Evolutionary conservation across 805 yeast genomes (phyloP).

Genomic region (Scheffersomyces amazonensis): DNA sequence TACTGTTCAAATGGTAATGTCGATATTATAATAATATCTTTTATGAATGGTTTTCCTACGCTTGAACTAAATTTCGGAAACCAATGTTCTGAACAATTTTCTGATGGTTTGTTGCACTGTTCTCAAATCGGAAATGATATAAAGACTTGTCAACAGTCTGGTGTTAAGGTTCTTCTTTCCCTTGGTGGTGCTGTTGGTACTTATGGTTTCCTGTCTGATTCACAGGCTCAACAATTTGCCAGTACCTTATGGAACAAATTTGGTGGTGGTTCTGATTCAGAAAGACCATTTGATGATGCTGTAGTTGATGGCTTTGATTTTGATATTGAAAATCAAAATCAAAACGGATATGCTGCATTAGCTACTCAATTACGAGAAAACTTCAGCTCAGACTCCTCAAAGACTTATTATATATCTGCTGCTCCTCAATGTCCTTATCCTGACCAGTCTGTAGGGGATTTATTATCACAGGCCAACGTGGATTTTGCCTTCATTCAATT

Average conservation of each 20-base stretch:
- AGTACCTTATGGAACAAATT: constrained; percentile 31
- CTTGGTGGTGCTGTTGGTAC: constrained; percentile 43
- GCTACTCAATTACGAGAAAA: constrained; percentile 23
- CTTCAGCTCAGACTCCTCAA: constrained; percentile 32
- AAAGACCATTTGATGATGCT: constrained; percentile 26
- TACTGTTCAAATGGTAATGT: constrained; percentile 68
- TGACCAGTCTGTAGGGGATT: constrained; percentile 49
- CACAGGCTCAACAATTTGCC: constrained; percentile 55
- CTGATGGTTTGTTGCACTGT: constrained; percentile 40
- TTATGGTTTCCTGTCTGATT: constrained; percentile 52
- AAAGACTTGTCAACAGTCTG: constrained; percentile 64
- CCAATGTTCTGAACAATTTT: constrained; percentile 18
- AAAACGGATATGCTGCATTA: constrained; percentile 22
- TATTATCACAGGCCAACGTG: constrained; percentile 49
- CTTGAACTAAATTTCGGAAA: constrained; percentile 15
- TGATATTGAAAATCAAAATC: constrained; percentile 25
- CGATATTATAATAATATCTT: constrained; percentile 68
- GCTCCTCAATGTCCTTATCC: constrained; percentile 94
- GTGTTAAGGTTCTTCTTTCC: constrained; percentile 72
- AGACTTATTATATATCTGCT: constrained; percentile 72
- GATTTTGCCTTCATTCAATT: constrained; percentile 88
- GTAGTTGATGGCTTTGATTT: constrained; percentile 33
- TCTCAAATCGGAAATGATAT: constrained; percentile 54
- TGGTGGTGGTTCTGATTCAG: constrained; percentile 23
- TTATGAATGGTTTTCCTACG: constrained; percentile 56